Evolutionary conservation across 768 basidiomycete species (phyloP).

Genomic region (Lactarius trivialis): DNA sequence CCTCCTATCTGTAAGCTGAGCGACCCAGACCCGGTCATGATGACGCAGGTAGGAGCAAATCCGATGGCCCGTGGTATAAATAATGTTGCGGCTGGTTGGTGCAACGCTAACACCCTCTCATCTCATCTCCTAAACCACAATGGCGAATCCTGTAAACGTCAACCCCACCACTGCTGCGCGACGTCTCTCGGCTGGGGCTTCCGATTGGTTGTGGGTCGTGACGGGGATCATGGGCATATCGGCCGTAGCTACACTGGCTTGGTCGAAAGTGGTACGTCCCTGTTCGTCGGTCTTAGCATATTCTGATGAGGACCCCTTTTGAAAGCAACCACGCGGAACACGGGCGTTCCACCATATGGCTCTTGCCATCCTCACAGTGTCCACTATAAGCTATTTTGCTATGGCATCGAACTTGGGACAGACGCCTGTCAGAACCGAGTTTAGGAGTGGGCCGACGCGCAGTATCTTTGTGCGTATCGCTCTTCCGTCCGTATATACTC

Average conservation of each 20-base stretch:
- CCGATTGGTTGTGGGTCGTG: conserved; percentile 53
- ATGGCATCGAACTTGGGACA: conserved; percentile 54
- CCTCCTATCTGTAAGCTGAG: background rate
- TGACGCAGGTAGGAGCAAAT: background rate
- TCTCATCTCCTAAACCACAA: background rate
- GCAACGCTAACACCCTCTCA: background rate
- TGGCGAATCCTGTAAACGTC: conserved; percentile 26
- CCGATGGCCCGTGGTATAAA: background rate
- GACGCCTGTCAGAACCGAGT: conserved; percentile 40
- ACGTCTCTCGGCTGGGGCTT: conserved; percentile 40
- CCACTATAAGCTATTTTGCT: conserved; percentile 43
- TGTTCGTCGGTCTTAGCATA: background rate
- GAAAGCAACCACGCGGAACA: conserved; percentile 34
- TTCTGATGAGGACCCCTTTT: background rate
- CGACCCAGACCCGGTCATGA: background rate
- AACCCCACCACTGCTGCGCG: conserved; percentile 34
- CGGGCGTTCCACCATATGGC: conserved; percentile 48
- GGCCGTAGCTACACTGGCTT: conserved; percentile 35
- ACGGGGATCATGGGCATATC: conserved; percentile 44
- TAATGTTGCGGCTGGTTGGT: background rate
- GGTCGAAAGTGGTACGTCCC: conserved; percentile 32
- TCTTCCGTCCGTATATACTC: accelerated
- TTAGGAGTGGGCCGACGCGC: conserved; percentile 30
- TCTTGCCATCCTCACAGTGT: conserved; percentile 40
- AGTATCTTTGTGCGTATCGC: conserved; percentile 37